Evolutionary conservation across 2,329 filamentous ascomycete species (phyloP).

Genomic region (Colletotrichum spinosum): DNA sequence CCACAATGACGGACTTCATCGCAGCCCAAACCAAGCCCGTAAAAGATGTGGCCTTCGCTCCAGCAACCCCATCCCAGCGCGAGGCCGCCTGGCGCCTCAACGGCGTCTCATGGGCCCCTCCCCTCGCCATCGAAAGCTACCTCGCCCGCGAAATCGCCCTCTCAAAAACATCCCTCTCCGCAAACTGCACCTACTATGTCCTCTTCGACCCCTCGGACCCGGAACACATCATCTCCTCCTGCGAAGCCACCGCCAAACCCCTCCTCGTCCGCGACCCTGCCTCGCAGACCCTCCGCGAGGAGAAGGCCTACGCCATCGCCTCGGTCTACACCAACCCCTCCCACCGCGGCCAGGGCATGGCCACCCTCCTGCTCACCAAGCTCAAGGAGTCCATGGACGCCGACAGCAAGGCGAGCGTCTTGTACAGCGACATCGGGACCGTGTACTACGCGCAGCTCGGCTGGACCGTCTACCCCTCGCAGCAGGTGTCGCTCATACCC

Average conservation of each 20-base stretch:
- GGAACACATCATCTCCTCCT: slow-evolving; percentile 48
- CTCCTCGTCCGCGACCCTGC: slow-evolving; percentile 42
- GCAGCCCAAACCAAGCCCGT: slow-evolving; percentile 2
- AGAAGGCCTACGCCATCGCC: slow-evolving; percentile 47
- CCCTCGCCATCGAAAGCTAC: slow-evolving; percentile 44
- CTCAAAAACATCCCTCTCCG: slow-evolving; percentile 42
- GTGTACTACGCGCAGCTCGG: slow-evolving; percentile 49
- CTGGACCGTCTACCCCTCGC: slow-evolving; percentile 47
- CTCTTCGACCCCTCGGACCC: slow-evolving; percentile 44
- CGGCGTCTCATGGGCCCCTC: slow-evolving; percentile 44
- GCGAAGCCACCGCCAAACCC: slow-evolving; percentile 40
- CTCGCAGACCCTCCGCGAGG: slow-evolving; percentile 40
- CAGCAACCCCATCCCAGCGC: slow-evolving; percentile 45
- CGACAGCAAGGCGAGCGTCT: slow-evolving; percentile 47
- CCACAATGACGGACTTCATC: slow-evolving; percentile 26
- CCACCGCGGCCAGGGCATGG: slow-evolving; percentile 49
- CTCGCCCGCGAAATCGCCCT: slow-evolving; percentile 44
- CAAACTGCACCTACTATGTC: slow-evolving; percentile 46
- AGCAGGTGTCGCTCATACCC: slow-evolving; percentile 48
- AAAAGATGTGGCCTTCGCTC: slow-evolving; percentile 42
- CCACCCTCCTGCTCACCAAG: slow-evolving; percentile 47
- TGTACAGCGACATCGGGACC: slow-evolving; percentile 50
- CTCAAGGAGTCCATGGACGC: slow-evolving; percentile 49
- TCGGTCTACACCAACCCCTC: slow-evolving; percentile 50
- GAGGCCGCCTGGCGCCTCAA: slow-evolving; percentile 46